Base-by-base conservation (phyloP, 106 monocot species). In the Dioscorea alata region DNA sequence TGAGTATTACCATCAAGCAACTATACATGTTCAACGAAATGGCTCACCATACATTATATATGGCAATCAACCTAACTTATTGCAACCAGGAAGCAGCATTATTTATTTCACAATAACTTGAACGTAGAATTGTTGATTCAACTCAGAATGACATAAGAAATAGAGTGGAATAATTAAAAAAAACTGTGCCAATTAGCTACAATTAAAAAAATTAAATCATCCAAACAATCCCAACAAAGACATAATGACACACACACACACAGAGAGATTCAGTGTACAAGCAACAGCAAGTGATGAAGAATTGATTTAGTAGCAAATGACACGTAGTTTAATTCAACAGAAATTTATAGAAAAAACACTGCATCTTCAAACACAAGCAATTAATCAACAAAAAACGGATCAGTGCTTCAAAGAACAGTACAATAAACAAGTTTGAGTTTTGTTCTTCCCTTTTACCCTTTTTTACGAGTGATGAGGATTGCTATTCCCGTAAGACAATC, bases 401-500 rank as follows among this genome's bases (percentile, higher is more conserved):
- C 20, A 23, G 22, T 59, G 22, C 59, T 22, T 59, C 22, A 9
- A 20, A 23, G 22, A 59, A 12, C 4, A 66, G 23, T 50, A 12
- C n/a, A 28, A 71, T 49, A 61, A 61, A 71, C 12, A 33, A 33
- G 19, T 0, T 8, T 42, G 57, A 42, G 73, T 57, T 54, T 28
- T 28, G 28, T 28, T n/a, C 56, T 19, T 48, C 59, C 49, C 16
- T 50, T 66, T 22, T 23, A 28, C 19, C 18, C 50, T 71, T 71
- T 60, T 67, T 72, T 60, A 60, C 49, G 52, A 24, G 58, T 52
- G 60, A 54, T 72, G 59, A 6, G 33, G 24, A 57, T 63, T 63
- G 61, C 71, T 65, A 42, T 6, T 42, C 42, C 42, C 42, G 10
- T 2, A 42, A 8, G 42, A 61, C 78, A 70, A 57, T 76, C 83